Conservation (phyloP, 257 asterid species). For the Solanum piurae region DNA sequence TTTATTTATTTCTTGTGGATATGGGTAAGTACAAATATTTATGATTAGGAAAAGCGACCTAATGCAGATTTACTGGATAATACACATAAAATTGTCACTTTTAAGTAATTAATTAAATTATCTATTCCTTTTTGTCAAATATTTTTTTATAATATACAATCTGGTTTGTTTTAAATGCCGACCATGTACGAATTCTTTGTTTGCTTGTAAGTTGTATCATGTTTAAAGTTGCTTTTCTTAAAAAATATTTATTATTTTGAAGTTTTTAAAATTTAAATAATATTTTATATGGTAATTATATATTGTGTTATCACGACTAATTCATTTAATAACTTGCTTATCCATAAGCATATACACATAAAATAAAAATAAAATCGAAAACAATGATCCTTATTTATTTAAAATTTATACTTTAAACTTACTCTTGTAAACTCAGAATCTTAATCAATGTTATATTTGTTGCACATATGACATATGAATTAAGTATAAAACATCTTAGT, state of each 20-base stretch:
- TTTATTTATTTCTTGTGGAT: neutral
- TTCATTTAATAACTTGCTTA: neutral
- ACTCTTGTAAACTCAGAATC: neutral
- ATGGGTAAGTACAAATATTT: neutral
- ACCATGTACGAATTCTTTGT: neutral
- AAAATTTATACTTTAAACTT: neutral
- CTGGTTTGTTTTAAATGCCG: neutral
- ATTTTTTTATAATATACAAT: neutral
- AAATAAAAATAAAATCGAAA: neutral
- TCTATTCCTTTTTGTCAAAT: neutral
- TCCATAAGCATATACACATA: too few species aligned
- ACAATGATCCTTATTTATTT: neutral
- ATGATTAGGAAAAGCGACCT: neutral
- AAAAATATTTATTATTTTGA: too few species aligned
- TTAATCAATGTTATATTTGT: neutral
- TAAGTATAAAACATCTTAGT: neutral
- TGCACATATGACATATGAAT: neutral
- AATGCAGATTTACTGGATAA: neutral
- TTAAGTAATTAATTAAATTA: neutral
- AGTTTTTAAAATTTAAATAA: neutral
- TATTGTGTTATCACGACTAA: neutral
- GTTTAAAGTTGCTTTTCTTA: neutral
- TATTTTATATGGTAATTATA: neutral
- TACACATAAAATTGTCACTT: neutral
- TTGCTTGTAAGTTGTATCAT: neutral